Base-by-base conservation (phyloP, 2,329 filamentous ascomycete genomes). In the Calonectria hongkongensis region DNA sequence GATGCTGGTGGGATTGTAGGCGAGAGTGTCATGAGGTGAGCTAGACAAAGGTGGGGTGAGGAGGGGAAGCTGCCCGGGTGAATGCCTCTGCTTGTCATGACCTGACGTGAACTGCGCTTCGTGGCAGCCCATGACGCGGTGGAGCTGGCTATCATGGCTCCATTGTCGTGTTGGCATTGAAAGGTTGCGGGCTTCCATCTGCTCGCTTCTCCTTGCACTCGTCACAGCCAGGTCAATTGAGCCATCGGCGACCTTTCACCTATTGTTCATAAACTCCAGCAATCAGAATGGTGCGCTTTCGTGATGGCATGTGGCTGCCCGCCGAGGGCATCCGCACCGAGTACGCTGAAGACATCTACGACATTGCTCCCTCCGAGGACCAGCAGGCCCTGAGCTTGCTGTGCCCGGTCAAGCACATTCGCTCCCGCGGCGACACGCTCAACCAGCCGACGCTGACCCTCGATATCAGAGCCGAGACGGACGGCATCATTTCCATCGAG, bases 261-360 rank as follows among this genome's bases (percentile, higher is more conserved):
- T 5, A 48, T 60, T 28, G 15, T 13, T 13, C 21, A 15, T 50
- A 21, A 7, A 36, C 27, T 15, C n/a, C 33, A n/a, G 18, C 41
- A 62, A 72, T 33, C 73, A 78, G 28, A 64, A 84, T 84, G 81
- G 78, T 79, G 73, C 82, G 79, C 70, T 81, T 84, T 56, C 81
- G 83, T 13, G 81, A 85, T 82, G 83, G 83, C 45, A 84, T 93
- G 92, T 94, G 92, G 92, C 85, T 93, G 62, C 87, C 88, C 50
- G 90, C 89, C 70, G 89, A 91, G 82, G 89, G 88, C 73, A 88
- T 92, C 80, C 86, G 87, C 63, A 87, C 92, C 30, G 90, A 93
- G 79, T 93, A 93, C 76, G 92, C 92, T 41, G 92, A 93, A 82
- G 91, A 93, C 73, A 85, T 93, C 18, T 88, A 89, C 76, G 85